phyloP scores from a whole-genome alignment of 345 rosid species.

The Eucalyptus brandiana region DNA sequence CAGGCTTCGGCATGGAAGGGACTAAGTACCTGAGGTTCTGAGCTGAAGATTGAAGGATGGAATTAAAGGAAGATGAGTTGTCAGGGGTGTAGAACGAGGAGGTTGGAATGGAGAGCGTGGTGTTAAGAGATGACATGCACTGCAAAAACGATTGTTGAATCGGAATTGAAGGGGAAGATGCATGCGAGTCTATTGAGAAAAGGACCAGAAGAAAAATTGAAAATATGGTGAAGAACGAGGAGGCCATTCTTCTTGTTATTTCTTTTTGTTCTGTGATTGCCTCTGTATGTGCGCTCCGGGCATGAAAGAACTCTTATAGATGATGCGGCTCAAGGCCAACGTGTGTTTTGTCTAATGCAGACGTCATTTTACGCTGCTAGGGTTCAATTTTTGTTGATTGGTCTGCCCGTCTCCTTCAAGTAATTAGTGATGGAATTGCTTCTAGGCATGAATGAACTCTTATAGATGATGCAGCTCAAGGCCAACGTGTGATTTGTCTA shows the following conservation, averaged over 20 bases:
- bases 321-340: not conserved
- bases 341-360: not conserved
- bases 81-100: not conserved
- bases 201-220: not conserved
- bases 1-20: slow-evolving; percentile 3
- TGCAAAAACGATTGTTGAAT: not conserved
- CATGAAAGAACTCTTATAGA: not conserved
- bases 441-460: not conserved
- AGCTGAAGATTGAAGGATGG: not conserved
- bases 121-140: not conserved
- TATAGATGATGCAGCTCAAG: not conserved
- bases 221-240: not conserved
- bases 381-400: not conserved
- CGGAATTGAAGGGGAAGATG: not conserved
- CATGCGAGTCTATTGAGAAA: not conserved
- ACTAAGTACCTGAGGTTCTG: not conserved
- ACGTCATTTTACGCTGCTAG: not conserved
- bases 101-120: not conserved
- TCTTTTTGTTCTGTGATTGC: not conserved
- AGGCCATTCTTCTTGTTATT: not conserved
- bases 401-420: not conserved
- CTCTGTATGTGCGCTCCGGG: not conserved
- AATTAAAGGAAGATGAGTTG: not conserved
- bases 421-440: not conserved
- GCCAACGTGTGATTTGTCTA: not conserved